A percentile compares a stretch with the other conserved stretches of the same genome.
phyloP scores from a whole-genome alignment of 2,329 filamentous ascomycete genomes.

The Dactylellina cionopaga region DNA sequence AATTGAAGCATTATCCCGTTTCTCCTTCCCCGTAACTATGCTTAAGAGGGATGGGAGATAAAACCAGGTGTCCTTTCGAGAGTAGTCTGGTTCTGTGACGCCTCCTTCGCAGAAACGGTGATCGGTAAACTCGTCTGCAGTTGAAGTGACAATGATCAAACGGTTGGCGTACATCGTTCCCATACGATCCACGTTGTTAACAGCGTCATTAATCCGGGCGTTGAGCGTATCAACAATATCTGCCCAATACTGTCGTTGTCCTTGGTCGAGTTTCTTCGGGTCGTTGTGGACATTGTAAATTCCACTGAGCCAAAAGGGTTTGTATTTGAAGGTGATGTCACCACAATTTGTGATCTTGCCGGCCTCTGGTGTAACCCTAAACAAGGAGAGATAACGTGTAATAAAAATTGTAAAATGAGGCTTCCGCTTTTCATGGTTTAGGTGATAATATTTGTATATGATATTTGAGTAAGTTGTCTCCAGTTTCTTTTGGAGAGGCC shows the following conservation, averaged over 20 bases:
- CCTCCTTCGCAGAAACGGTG: constrained; percentile 21
- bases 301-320: not conserved
- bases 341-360: not conserved
- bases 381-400: not conserved
- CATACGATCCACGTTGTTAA: not conserved
- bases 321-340: constrained; percentile 10
- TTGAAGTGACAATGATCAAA: not conserved
- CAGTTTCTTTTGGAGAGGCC: not conserved
- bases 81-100: constrained; percentile 3
- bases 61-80: constrained; percentile 15
- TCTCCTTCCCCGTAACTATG: too few relatives aligned
- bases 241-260: not conserved
- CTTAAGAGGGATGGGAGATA: constrained; percentile 8
- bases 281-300: not conserved
- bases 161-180: not conserved
- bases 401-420: constrained; percentile 28
- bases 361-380: not conserved
- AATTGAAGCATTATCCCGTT: too few relatives aligned
- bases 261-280: not conserved
- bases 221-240: not conserved
- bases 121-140: not conserved
- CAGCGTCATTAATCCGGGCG: not conserved
- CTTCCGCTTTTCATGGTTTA: constrained; percentile 2
- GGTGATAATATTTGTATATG: not conserved
- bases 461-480: not conserved